phyloP scores from a whole-genome alignment of 2,329 filamentous ascomycete species.

The Cylindrodendrum hubeiense region DNA sequence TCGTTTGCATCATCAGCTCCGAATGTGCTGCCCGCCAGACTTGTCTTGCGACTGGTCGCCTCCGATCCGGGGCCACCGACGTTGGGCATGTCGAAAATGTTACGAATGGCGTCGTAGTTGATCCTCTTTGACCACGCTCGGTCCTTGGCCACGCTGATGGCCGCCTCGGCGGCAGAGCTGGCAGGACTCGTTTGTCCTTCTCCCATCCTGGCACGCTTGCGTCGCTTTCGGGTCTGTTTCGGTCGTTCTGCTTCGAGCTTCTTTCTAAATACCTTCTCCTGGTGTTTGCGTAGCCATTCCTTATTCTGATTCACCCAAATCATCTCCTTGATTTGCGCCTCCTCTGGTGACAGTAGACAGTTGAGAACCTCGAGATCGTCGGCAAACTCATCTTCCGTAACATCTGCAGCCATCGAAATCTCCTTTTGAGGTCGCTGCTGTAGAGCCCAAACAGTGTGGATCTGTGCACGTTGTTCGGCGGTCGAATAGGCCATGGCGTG shows the following conservation, averaged over 20 bases:
- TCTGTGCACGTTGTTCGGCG: constrained; percentile 66
- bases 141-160: constrained; percentile 75
- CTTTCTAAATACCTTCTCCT: constrained; percentile 83
- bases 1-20: constrained; percentile 52
- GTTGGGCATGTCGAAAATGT: constrained; percentile 65
- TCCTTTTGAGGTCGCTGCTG: constrained; percentile 60
- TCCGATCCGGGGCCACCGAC: constrained; percentile 62
- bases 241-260: constrained; percentile 71
- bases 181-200: constrained; percentile 76
- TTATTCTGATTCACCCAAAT: constrained; percentile 97
- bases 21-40: constrained; percentile 51
- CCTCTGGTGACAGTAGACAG: constrained; percentile 79
- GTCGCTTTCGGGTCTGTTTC: constrained; percentile 69
- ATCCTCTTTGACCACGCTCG: constrained; percentile 80
- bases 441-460: constrained; percentile 65
- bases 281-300: constrained; percentile 89
- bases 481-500: constrained; percentile 70
- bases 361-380: constrained; percentile 89
- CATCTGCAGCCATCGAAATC: constrained; percentile 71
- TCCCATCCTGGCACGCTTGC: constrained; percentile 69
- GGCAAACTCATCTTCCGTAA: constrained; percentile 86
- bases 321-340: constrained; percentile 85
- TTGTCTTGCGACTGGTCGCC: constrained; percentile 60
- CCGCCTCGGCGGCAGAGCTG: constrained; percentile 76
- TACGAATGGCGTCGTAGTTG: constrained; percentile 75